A percentile compares a stretch with the other conserved stretches of the same genome.
These are phyloP conservation scores for Populus euphratica DNA, from an alignment of 345 rosid species.

Conservation along the genomic window DNA sequence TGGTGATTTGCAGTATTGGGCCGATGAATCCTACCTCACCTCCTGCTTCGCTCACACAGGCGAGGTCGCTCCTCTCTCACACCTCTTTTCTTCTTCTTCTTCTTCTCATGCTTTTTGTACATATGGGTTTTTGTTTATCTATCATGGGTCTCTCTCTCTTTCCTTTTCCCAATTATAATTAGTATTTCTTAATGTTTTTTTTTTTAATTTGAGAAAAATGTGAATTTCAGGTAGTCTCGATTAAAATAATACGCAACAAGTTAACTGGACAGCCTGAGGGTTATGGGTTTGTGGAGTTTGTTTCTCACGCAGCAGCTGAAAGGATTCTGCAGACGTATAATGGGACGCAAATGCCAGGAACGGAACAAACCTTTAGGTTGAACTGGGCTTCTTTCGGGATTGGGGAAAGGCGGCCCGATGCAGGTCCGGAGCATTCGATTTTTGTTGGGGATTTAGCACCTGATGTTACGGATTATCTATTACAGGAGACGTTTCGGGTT, in stretches of 20 bases:
- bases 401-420: constrained; percentile 79
- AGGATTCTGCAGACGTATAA: constrained; percentile 77
- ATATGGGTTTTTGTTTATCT: not conserved
- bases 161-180: not conserved
- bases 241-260: constrained; percentile 91
- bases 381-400: constrained; percentile 98
- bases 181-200: not conserved
- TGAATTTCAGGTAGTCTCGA: constrained; percentile 59
- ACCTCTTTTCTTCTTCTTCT: not conserved
- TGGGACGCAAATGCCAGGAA: constrained; percentile 89
- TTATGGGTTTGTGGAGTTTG: constrained; percentile 88
- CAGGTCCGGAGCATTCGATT: constrained; percentile 93
- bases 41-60: constrained; percentile 94
- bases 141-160: not conserved
- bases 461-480: constrained; percentile 84
- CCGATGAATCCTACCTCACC: constrained; percentile 74
- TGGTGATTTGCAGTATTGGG: constrained; percentile 96
- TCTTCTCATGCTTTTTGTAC: not conserved
- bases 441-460: constrained; percentile 96
- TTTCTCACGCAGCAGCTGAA: constrained; percentile 87
- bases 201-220: not conserved
- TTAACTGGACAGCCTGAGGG: constrained; percentile 96
- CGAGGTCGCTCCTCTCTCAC: constrained; percentile 49
- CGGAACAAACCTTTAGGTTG: constrained; percentile 72
- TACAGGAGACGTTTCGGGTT: constrained; percentile 89